Evolutionary conservation across 2,329 filamentous ascomycete species (phyloP).

Genomic region (Microthyrium microscopicum): DNA sequence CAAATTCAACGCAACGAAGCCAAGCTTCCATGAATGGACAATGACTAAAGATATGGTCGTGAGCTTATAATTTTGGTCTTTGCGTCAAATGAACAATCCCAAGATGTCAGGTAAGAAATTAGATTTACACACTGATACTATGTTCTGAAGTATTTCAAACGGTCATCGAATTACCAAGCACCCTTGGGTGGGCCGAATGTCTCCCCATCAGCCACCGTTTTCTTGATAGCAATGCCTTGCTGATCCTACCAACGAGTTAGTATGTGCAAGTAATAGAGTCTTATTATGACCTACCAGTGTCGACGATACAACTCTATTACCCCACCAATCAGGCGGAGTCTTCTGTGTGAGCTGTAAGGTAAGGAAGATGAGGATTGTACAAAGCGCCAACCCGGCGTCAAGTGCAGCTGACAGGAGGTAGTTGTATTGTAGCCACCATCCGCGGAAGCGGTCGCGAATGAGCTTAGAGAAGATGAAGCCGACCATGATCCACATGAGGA

Average conservation of each 20-base stretch:
- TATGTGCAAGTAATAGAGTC: too few species aligned
- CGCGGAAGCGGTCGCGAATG: conserved; percentile 12
- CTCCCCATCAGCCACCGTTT: conserved; percentile 3
- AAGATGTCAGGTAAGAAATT: too few species aligned
- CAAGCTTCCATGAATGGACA: too few species aligned
- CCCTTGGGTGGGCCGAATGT: conserved; percentile 9
- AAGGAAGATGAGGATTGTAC: conserved; percentile 16
- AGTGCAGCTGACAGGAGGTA: conserved; percentile 11
- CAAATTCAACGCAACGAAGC: too few species aligned
- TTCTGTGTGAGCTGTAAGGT: conserved; percentile 12
- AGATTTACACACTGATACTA: too few species aligned
- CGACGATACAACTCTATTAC: conserved; percentile 29
- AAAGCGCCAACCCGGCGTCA: conserved; percentile 14
- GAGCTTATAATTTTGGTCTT: too few species aligned
- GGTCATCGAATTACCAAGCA: too few species aligned
- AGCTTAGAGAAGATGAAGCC: conserved; percentile 14
- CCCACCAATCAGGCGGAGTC: conserved; percentile 11
- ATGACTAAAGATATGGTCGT: too few species aligned
- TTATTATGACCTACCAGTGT: too few species aligned
- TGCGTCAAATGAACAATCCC: too few species aligned
- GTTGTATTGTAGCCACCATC: conserved; percentile 14
- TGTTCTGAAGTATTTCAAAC: too few species aligned
- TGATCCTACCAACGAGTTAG: too few species aligned
- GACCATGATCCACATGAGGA: conserved; percentile 14
- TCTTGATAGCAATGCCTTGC: conserved; percentile 2